Evolutionary conservation across 306 rosid species (phyloP), one percentile per base, ranked within the genome.

Genomic region (Rosa chinensis): DNA sequence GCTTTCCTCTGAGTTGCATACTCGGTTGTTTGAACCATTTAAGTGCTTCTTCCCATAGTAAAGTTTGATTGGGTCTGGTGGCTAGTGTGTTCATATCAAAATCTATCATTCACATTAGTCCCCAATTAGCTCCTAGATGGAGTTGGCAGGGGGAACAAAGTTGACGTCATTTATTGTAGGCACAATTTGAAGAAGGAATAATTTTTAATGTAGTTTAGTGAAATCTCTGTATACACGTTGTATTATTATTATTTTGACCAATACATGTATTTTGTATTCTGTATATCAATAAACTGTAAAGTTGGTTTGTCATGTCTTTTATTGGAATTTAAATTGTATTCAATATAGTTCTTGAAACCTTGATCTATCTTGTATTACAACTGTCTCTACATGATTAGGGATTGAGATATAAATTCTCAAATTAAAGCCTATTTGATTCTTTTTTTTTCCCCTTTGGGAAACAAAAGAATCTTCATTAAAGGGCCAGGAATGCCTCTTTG

Each of bases 191-290:
- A 63, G 52, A 71, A 23, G 53, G 39, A 63, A 73, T 39, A 61
- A 10, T 72, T 82, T 1, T 72, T 58, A 74, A 74, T 43, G 70
- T 44, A 70, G 63, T 62, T n/a, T 1, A 23, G 64, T 52, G 64
- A 63, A 25, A 21, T 32, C n/a, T 64, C 70, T 32, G 44, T 62
- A 40, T 25, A 61, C 20, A 35, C 35, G 67, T 52, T 49, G 53
- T 49, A 49, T 49, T 49, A 3, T 16, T 4, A 4, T 52, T 52
- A 17, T 52, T 16, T 52, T 2, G 17, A 8, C n/a, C 1, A 52
- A 52, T 5, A 55, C 62, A 6, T 55, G 23, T 55, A n/a, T 55
- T 55, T 28, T 28, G 28, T 28, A 1, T 1, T 28, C 1, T 20
- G 62, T 55, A 55, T 55, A 55, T 20, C 62, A 55, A 55, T 55